Base-by-base conservation (phyloP, 495 filamentous ascomycete species). In the Aspergillus conjunctus region DNA sequence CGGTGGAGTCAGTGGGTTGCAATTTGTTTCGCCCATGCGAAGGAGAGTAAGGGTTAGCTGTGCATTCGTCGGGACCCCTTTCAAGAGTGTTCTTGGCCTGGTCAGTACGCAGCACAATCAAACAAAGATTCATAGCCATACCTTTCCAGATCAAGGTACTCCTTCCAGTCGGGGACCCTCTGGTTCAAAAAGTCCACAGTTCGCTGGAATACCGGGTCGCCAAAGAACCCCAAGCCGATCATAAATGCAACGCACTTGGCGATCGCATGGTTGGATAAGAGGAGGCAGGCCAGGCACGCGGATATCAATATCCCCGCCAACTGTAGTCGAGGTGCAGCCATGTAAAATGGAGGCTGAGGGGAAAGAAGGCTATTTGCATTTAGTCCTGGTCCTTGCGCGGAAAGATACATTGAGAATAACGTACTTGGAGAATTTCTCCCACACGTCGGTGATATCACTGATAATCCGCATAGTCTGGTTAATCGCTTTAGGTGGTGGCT, bases 11-110 rank as follows among this genome's bases (percentile, higher is more conserved):
- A 95, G 74, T 0, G 91, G 91, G 2, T 88, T 85, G 60, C 88
- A 85, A 75, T 91, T 93, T 11, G 83, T 85, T 73, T 95, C 92
- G 49, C 91, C 89, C 44, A 93, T 84, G 20, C 92, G 89, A 12
- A 97, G 86, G 11, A 96, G 82, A 1, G 91, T 94, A 12, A 96
- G 71, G 0, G 91, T 89, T 21, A 96, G 77, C 64, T 95, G 92
- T 12, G 90, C 91, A 71, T 96, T 93, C 4, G 91, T 96, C 0
- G 92, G 92, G 41, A 93, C 84, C 15, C 89, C 90, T 68, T 90
- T 91, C 52, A 96, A 87, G 2, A 95, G 61, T 0, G 66, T 68
- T n/a, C 66, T 68, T 30, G 85, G 88, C 66, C 84, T 88, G 46
- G 18, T 15, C n/a, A 17, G 22, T 50, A 33, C 44, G 26, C 55